Conservation (phyloP, 495 filamentous ascomycete species). For the Aspergillus olivimuriae region DNA sequence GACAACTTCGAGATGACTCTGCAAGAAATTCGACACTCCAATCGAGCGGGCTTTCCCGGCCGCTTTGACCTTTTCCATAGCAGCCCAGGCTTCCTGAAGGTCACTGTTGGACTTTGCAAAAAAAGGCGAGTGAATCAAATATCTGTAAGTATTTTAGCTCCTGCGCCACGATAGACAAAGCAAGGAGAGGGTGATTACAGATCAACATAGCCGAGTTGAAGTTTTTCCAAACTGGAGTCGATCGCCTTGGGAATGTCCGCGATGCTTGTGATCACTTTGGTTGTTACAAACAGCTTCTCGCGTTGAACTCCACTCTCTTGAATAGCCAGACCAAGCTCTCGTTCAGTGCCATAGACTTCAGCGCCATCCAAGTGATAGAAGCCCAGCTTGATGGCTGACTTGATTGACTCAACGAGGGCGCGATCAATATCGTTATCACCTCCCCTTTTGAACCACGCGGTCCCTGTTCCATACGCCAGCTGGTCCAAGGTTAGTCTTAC, state of each 20-base stretch:
- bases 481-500: constrained; percentile 20
- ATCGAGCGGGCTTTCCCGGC: constrained; percentile 67
- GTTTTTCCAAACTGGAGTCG: constrained; percentile 61
- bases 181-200: constrained; percentile 35
- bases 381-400: constrained; percentile 62
- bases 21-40: constrained; percentile 77
- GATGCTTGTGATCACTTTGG: constrained; percentile 58
- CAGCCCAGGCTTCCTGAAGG: constrained; percentile 66
- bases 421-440: constrained; percentile 28
- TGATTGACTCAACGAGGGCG: constrained; percentile 50
- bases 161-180: not conserved
- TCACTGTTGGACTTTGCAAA: constrained; percentile 54
- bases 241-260: constrained; percentile 60
- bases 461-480: constrained; percentile 69
- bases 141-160: constrained; percentile 32
- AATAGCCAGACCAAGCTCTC: constrained; percentile 69
- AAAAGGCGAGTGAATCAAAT: constrained; percentile 75
- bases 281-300: constrained; percentile 67
- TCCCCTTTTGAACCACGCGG: constrained; percentile 51
- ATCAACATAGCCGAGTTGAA: constrained; percentile 77
- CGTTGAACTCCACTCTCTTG: constrained; percentile 58
- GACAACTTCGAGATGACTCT: constrained; percentile 59
- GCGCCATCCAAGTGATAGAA: constrained; percentile 77
- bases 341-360: constrained; percentile 77
- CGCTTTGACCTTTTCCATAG: constrained; percentile 66